Conservation (phyloP, 352 stramenopile genomes). For the Phytopythium litorale region DNA sequence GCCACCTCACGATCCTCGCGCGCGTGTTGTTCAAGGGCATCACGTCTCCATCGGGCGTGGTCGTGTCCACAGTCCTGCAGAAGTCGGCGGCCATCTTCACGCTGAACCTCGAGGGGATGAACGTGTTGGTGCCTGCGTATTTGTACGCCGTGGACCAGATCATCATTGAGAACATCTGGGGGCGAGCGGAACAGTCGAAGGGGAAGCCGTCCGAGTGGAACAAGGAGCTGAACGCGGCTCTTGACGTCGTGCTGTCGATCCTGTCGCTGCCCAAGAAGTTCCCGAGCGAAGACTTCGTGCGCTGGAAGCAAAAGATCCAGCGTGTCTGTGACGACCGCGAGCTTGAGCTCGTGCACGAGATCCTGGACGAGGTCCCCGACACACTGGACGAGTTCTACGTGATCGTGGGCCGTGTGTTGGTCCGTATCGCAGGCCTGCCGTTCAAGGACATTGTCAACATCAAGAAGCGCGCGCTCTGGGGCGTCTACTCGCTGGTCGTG, state of each 20-base stretch:
- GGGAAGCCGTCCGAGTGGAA: slow-evolving; percentile 78
- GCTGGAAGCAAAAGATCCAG: slow-evolving; percentile 69
- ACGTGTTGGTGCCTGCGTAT: slow-evolving; percentile 76
- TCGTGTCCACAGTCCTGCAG: slow-evolving; percentile 80
- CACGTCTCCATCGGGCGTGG: slow-evolving; percentile 60
- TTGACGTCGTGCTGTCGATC: slow-evolving; percentile 79
- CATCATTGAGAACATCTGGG: slow-evolving; percentile 81
- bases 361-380: slow-evolving; percentile 71
- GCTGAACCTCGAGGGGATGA: slow-evolving; percentile 72
- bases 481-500: slow-evolving; percentile 69
- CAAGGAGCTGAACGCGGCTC: slow-evolving; percentile 67
- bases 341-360: slow-evolving; percentile 28
- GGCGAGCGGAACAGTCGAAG: slow-evolving; percentile 56
- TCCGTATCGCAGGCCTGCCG: slow-evolving; percentile 68
- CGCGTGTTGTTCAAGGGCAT: slow-evolving; percentile 77
- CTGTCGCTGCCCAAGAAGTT: slow-evolving; percentile 70
- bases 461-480: slow-evolving; percentile 80
- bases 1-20: slow-evolving; percentile 59
- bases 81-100: slow-evolving; percentile 74
- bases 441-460: slow-evolving; percentile 76
- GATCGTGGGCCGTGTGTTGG: slow-evolving; percentile 68
- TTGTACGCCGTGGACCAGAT: slow-evolving; percentile 80
- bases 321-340: slow-evolving; percentile 35
- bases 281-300: slow-evolving; percentile 71
- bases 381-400: slow-evolving; percentile 62